Percentiles rank a stretch among this genome's conserved stretches.
These are phyloP conservation scores for Aspergillus pseudoterreus DNA, from an alignment of 2,329 filamentous ascomycete genomes.

Conservation along the genomic window DNA sequence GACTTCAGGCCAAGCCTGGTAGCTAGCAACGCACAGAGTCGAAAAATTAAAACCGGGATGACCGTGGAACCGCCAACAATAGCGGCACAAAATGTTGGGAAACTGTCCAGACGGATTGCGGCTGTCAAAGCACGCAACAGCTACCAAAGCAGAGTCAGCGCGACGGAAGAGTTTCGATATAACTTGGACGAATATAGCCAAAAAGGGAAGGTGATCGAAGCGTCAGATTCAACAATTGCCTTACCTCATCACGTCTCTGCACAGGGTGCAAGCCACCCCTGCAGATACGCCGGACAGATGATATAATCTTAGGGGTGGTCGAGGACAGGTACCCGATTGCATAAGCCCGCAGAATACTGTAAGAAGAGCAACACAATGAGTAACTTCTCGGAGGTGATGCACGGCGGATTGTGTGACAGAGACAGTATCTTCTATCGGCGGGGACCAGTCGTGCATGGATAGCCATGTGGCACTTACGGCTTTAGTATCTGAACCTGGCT, in stretches of 20 bases:
- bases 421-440: neutral
- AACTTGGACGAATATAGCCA: constrained; percentile 4
- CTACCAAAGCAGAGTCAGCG: constrained; percentile 21
- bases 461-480: constrained; percentile 28
- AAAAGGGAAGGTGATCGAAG: neutral
- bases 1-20: constrained; percentile 15
- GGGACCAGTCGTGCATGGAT: neutral
- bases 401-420: neutral
- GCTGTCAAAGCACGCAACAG: constrained; percentile 35
- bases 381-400: constrained; percentile 2
- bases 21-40: constrained; percentile 22
- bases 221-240: constrained; percentile 7
- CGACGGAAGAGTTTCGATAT: neutral
- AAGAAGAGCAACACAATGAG: constrained; percentile 1
- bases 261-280: constrained; percentile 27
- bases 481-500: constrained; percentile 24
- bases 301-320: constrained; percentile 44
- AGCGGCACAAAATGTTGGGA: constrained; percentile 51
- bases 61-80: constrained; percentile 52
- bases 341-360: constrained; percentile 45
- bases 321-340: constrained; percentile 47
- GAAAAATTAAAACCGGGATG: constrained; percentile 33
- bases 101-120: constrained; percentile 44
- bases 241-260: constrained; percentile 36
- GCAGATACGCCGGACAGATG: constrained; percentile 33